These are phyloP conservation scores for Juglanconis juglandina DNA, from an alignment of 2,329 filamentous ascomycete species.

Conservation along the genomic window DNA sequence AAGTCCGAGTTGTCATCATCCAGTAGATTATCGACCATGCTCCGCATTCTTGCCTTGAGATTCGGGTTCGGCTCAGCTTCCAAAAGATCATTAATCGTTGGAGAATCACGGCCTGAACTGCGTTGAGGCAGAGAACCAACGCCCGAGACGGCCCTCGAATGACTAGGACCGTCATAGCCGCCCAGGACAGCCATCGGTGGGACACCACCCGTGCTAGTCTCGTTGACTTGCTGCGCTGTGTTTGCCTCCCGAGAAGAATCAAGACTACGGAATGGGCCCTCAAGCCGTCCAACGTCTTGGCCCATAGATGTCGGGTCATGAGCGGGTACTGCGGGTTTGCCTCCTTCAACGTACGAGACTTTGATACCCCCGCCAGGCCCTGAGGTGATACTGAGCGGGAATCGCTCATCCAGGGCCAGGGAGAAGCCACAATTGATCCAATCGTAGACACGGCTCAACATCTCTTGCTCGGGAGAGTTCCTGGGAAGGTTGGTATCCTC, in stretches of 20 bases:
- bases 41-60: conserved; percentile 15
- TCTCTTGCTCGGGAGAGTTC: conserved; percentile 7
- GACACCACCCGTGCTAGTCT: neutral
- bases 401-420: conserved; percentile 11
- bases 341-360: conserved; percentile 16
- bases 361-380: neutral
- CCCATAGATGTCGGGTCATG: neutral
- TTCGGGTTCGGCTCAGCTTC: conserved; percentile 17
- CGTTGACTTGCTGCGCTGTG: neutral
- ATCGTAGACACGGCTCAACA: conserved; percentile 15
- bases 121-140: neutral
- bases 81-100: conserved; percentile 4
- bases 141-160: neutral
- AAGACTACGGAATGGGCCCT: conserved; percentile 5
- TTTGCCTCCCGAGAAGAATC: neutral
- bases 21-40: conserved; percentile 47
- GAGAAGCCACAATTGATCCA: conserved; percentile 14
- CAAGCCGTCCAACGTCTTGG: neutral
- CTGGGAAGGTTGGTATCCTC: conserved; percentile 19
- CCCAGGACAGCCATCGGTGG: neutral
- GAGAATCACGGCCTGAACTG: neutral
- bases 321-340: neutral
- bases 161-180: neutral
- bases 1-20: conserved; percentile 11
- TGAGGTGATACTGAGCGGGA: conserved; percentile 9